Conservation (phyloP, 106 monocot genomes). For the Dendrobium officinale region DNA sequence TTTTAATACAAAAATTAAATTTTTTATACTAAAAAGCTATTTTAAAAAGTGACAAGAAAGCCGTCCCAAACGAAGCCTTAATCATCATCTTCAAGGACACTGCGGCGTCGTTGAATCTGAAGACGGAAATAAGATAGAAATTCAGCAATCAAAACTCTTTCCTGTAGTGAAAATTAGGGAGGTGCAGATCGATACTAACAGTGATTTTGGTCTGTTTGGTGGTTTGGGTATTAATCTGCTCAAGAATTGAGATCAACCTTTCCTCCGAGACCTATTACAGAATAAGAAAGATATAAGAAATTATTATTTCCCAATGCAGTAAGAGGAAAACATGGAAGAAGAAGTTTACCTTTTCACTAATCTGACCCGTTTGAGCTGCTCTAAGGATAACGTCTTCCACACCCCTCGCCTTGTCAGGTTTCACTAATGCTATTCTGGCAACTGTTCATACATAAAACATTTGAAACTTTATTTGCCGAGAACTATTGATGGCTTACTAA, state of each 20-base stretch:
- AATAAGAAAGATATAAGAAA: background rate
- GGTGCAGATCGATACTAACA: constrained; percentile 24
- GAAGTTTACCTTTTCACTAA: constrained; percentile 56
- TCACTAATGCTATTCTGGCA: constrained; percentile 93
- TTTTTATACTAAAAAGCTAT: no score
- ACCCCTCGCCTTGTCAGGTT: constrained; percentile 92
- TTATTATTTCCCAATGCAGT: background rate
- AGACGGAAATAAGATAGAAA: background rate
- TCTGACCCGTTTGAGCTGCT: constrained; percentile 82
- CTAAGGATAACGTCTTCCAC: constrained; percentile 93
- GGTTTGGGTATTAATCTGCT: constrained; percentile 76
- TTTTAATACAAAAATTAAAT: no score
- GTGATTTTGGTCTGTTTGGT: constrained; percentile 75
- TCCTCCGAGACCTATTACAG: constrained; percentile 59
- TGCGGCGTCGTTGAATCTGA: constrained; percentile 77
- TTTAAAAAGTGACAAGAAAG: no score
- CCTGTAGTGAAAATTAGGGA: background rate
- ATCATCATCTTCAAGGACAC: constrained; percentile 73
- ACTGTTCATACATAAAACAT: constrained; percentile 28
- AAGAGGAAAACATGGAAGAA: background rate
- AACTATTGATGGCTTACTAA: background rate
- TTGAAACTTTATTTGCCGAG: background rate
- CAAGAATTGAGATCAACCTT: constrained; percentile 60
- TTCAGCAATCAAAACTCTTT: background rate
- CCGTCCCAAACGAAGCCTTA: background rate